Evolutionary conservation across 768 basidiomycete genomes (phyloP), one percentile per base, ranked within the genome.

Genomic region (Xerocomellus chrysenteron): DNA sequence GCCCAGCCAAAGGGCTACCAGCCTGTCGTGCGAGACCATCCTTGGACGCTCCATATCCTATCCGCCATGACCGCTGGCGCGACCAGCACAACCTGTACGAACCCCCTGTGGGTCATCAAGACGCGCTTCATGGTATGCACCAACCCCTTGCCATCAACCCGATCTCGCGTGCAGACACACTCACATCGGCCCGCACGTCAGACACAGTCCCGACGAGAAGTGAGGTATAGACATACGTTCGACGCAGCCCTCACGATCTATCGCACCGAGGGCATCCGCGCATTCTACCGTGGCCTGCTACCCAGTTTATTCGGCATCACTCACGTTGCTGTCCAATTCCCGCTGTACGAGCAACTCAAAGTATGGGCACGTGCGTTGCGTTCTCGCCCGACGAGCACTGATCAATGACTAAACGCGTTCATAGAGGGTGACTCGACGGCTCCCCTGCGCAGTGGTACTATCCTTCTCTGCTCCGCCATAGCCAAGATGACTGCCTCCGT

Each of bases 31-130:
- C 81, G 90, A 30, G 90, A 92, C 62, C 90, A 92, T 66, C 85
- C 90, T 3, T 92, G 90, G 92, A 79, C 86, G 5, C 75, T 92
- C 6, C 96, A 99, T 64, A 90, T 99, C 58, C 71, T 93, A 7
- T 96, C 97, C 7, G 95, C 97, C 6, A 98, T 99, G 96, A 80
- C 84, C 43, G 97, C 96, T 1, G 97, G 97, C 13, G 95, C 92
- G 6, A 78, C 88, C 19, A 95, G 96, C 67, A 97, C 97, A 7
- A 84, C 93, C 50, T 88, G 88, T 66, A 98, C 97, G 26, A 98
- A 93, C 74, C 97, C 97, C 0, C 73, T 99, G 8, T 99, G 97
- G 97, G 94, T 99, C 41, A 94, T 99, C 73, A 98, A 98, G 78
- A 98, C 96, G 24, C 86, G 97, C 30, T 98, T 98, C 76, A 98